These are phyloP conservation scores for Cladosporium halotolerans DNA, from an alignment of 2,329 filamentous ascomycete species.

Conservation along the genomic window DNA sequence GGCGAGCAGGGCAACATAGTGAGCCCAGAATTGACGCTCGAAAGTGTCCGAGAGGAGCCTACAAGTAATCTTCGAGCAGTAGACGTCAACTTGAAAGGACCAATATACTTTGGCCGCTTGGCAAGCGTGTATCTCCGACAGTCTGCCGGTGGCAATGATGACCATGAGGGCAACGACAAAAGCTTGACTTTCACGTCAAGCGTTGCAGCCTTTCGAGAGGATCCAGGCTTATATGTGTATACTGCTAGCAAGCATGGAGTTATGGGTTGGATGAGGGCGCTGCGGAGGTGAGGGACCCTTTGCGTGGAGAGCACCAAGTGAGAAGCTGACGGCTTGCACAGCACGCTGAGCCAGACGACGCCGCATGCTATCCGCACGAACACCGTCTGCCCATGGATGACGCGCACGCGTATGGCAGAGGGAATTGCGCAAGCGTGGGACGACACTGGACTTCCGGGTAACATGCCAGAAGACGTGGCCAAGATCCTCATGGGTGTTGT, in stretches of 20 bases:
- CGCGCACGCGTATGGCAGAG: conserved; percentile 33
- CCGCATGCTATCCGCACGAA: conserved; percentile 36
- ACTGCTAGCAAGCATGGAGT: conserved; percentile 47
- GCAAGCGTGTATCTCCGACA: conserved; percentile 46
- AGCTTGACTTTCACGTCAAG: conserved; percentile 42
- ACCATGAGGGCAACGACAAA: conserved; percentile 29
- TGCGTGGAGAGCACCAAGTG: too few relatives aligned
- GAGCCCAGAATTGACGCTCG: conserved; percentile 38
- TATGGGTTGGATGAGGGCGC: conserved; percentile 43
- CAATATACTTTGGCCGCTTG: conserved; percentile 43
- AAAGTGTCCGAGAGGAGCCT: conserved; percentile 34
- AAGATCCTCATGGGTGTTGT: conserved; percentile 34
- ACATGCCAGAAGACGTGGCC: conserved; percentile 36
- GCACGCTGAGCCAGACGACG: conserved; percentile 28
- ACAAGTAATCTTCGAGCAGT: conserved; percentile 35
- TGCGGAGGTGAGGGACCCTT: conserved; percentile 30
- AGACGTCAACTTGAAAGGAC: conserved; percentile 45
- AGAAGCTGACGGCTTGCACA: conserved; percentile 13
- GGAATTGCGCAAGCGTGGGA: conserved; percentile 33
- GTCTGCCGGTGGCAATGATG: conserved; percentile 22
- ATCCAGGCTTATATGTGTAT: conserved; percentile 44
- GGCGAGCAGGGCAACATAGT: conserved; percentile 42
- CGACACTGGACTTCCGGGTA: conserved; percentile 35
- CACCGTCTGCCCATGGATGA: conserved; percentile 42
- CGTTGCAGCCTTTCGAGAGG: conserved; percentile 44